Evolutionary conservation across 139 green algal species (phyloP).

Genomic region (Coccomyxa sp.): DNA sequence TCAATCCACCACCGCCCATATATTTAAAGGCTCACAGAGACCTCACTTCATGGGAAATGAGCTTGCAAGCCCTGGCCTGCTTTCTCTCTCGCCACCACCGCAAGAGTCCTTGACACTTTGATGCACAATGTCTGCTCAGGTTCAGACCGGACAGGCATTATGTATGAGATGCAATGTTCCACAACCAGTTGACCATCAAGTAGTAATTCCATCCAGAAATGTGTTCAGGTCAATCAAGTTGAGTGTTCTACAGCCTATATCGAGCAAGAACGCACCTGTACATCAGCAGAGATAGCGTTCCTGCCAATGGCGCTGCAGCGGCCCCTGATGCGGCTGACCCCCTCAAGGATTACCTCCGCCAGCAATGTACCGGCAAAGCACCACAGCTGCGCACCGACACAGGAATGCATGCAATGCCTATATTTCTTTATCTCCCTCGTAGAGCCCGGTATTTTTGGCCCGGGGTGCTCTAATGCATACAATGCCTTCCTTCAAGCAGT

Average conservation of each 20-base stretch:
- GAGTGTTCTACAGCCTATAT: no score
- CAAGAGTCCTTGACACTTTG: not conserved
- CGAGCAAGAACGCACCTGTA: slow-evolving; percentile 16
- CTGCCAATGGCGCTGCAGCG: slow-evolving; percentile 62
- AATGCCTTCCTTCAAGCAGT: not conserved
- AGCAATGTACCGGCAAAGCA: slow-evolving; percentile 30
- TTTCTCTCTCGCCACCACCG: not conserved
- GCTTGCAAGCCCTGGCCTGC: not conserved
- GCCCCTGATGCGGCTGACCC: slow-evolving; percentile 37
- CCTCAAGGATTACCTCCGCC: slow-evolving; percentile 48
- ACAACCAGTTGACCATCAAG: no score
- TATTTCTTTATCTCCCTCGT: no score
- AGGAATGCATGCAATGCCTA: not conserved
- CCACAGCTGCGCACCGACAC: slow-evolving; percentile 43
- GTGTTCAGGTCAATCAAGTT: no score
- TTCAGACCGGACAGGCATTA: not conserved
- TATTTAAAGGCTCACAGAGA: not conserved
- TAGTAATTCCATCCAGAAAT: no score
- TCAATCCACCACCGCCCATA: not conserved
- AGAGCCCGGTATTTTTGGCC: no score
- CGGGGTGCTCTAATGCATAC: not conserved
- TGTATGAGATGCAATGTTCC: not conserved
- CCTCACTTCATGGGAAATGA: no score
- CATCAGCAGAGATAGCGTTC: slow-evolving; percentile 58
- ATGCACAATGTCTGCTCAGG: not conserved